phyloP scores from a whole-genome alignment of 345 rosid genomes.

The sweet orange (Citrus sinensis) region DVS_A1.0 CM039163.1:11779001-11779500 shows the following conservation, averaged over 20 bases:
- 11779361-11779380: background rate
- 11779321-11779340: background rate
- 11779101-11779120: slow-evolving; percentile 65
- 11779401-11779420: slow-evolving; percentile 52
- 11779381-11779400: background rate
- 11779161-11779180: slow-evolving; percentile 22
- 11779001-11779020: slow-evolving; percentile 47
- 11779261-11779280: slow-evolving; percentile 88
- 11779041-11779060: slow-evolving; percentile 49
- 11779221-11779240: slow-evolving; percentile 84
- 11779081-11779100: slow-evolving; percentile 87
- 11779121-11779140: slow-evolving; percentile 11
- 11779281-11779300: slow-evolving; percentile 83
- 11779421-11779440: slow-evolving; percentile 88
- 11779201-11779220: slow-evolving; percentile 88
- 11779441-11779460: slow-evolving; percentile 98
- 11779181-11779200: slow-evolving; percentile 97
- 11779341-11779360: background rate
- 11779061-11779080: slow-evolving; percentile 71
- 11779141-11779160: slow-evolving; percentile 17
- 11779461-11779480: slow-evolving; percentile 99
- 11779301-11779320: slow-evolving; percentile 49
- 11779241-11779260: slow-evolving; percentile 83
- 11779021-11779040: slow-evolving; percentile 54
- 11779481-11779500: background rate